Conservation (phyloP, 139 green algal species). For the Yamagishiella unicocca region DNA sequence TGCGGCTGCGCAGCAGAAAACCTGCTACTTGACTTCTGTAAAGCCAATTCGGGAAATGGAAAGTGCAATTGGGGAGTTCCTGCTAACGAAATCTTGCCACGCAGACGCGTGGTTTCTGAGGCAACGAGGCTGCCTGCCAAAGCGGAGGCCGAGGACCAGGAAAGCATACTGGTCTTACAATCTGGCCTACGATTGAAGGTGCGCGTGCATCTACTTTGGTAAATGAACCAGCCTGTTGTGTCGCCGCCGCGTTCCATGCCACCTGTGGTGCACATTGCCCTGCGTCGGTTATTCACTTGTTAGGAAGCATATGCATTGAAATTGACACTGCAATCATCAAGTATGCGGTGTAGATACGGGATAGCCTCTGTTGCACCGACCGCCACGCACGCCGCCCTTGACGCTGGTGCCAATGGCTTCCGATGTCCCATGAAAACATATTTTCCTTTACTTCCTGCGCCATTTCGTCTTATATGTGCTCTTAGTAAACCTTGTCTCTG, state of each 20-base stretch:
- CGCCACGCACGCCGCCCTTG: too few species aligned
- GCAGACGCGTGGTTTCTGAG: background rate
- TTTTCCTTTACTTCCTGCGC: too few species aligned
- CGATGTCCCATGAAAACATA: too few species aligned
- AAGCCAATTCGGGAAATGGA: background rate
- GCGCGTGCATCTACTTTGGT: too few species aligned
- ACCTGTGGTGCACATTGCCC: background rate
- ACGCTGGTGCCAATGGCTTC: too few species aligned
- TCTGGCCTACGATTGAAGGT: background rate
- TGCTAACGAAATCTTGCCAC: too few species aligned
- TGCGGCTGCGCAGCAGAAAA: background rate
- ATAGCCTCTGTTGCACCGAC: too few species aligned
- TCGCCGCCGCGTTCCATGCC: background rate
- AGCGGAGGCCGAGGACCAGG: constrained; percentile 7
- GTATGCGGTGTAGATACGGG: too few species aligned
- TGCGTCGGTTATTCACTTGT: background rate
- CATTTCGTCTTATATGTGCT: too few species aligned
- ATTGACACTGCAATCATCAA: background rate
- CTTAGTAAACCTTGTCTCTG: background rate
- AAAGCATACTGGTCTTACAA: background rate
- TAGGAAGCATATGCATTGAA: background rate
- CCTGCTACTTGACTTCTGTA: background rate
- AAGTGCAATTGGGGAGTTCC: too few species aligned
- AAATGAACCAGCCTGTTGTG: background rate
- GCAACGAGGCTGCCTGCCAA: background rate